Evolutionary conservation across 257 asterid species (phyloP).

Genomic region (Nicotiana tabacum): DNA sequence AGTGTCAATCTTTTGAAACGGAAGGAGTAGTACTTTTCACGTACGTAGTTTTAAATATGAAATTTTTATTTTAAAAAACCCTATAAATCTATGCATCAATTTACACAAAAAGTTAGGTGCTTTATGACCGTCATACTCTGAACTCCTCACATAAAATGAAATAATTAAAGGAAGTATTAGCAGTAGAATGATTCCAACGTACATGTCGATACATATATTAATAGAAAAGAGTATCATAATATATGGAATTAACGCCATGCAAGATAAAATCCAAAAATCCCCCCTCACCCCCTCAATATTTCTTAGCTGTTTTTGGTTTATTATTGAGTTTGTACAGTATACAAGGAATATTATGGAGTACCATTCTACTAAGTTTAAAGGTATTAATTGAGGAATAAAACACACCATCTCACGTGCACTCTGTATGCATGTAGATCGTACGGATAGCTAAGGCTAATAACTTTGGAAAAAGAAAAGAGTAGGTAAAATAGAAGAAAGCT

Average conservation of each 20-base stretch:
- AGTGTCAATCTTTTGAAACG: too few relatives aligned
- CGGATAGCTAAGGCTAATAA: neutral
- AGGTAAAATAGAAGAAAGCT: neutral
- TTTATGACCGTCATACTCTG: neutral
- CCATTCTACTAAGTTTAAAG: neutral
- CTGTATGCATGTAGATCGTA: neutral
- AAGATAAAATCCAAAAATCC: neutral
- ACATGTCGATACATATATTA: neutral
- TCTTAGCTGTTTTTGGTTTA: neutral
- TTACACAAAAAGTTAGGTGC: neutral
- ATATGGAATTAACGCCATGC: neutral
- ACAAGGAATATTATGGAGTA: neutral
- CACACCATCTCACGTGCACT: neutral
- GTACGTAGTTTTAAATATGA: too few relatives aligned
- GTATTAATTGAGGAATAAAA: neutral
- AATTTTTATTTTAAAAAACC: neutral
- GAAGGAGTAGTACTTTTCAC: too few relatives aligned
- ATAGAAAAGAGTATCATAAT: neutral
- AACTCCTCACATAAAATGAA: neutral
- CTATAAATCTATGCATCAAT: neutral
- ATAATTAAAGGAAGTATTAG: neutral
- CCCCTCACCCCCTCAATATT: neutral
- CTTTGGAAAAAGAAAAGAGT: neutral
- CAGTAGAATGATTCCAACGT: neutral
- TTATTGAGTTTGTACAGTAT: neutral